Evolutionary conservation across 2,329 filamentous ascomycete species (phyloP), one percentile per base, ranked within the genome.

Genomic region (Aspergillus persii): DNA sequence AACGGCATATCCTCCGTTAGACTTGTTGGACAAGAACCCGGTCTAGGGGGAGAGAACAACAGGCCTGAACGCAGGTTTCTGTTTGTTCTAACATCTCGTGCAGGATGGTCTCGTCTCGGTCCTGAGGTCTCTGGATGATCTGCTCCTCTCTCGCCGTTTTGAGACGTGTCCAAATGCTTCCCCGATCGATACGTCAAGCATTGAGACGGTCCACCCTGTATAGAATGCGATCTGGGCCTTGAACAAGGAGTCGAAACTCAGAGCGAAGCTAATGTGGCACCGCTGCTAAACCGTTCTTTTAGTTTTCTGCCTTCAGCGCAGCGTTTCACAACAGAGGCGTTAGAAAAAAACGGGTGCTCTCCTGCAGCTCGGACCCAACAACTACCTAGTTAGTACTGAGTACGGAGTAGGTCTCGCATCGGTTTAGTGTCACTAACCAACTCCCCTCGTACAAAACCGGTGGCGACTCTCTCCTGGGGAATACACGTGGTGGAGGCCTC

Each of bases 311-410:
- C 53, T 54, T 52, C 50, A 56, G 56, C 41, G 52, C 41, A 47
- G 49, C 65, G 71, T 75, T 72, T 57, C 72, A 75, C 72, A 48
- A 57, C 72, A 70, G 67, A 68, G 66, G 67, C 69, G 68, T 71
- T 71, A 65, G 56, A 63, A 27, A 63, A 27, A 41, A 74, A 74
- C 71, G 71, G 71, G 57, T 68, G 68, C 68, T 61, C 60, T 70
- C 63, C 66, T 74, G 72, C 72, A 72, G 68, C 65, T 63, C 53
- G 26, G 36, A 57, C 47, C 60, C 63, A 69, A 69, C 64, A 54
- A 50, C 54, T 44, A 50, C 29, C 51, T 50, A 36, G 18, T 23
- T 23, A 23, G 18, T 23, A 23, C 18, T 23, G 18, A 23, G 47
- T 48, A 36, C 18, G 12, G 47, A 52, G 8, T 48, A 54, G 60